These are phyloP conservation scores for Suhomyces faveliae DNA, from an alignment of 805 yeast species.

Conservation along the genomic window DNA sequence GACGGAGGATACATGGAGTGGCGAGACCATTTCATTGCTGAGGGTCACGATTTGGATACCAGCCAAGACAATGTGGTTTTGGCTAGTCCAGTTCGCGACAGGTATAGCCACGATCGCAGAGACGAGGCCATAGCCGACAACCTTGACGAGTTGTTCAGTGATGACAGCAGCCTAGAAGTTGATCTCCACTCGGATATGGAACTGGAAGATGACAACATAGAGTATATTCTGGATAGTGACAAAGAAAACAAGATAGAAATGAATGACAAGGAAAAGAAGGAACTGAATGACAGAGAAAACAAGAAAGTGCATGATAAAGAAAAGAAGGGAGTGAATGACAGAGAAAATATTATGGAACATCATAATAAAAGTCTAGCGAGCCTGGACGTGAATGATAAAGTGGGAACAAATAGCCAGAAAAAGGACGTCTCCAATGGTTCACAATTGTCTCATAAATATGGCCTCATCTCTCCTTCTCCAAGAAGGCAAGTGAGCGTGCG, in stretches of 20 bases:
- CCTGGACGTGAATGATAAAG: too few relatives aligned
- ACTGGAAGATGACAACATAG: background rate
- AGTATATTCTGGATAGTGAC: background rate
- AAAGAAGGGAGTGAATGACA: too few relatives aligned
- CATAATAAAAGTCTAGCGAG: too few relatives aligned
- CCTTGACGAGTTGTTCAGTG: conserved; percentile 6
- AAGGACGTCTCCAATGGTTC: too few relatives aligned
- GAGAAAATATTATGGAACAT: too few relatives aligned
- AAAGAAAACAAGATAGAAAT: background rate
- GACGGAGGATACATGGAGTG: conserved; percentile 30
- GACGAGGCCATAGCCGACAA: background rate
- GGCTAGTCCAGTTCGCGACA: background rate
- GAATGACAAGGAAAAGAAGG: background rate
- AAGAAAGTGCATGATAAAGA: too few relatives aligned
- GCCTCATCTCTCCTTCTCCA: background rate
- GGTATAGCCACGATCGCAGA: background rate
- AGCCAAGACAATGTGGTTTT: background rate
- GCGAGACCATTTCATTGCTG: conserved; percentile 26
- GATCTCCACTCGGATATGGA: background rate
- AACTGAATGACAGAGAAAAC: background rate
- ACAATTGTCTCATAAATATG: background rate
- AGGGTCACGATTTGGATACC: conserved; percentile 17
- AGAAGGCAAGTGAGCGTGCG: background rate
- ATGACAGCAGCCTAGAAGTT: conserved; percentile 1
- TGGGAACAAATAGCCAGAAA: too few relatives aligned